A percentile compares a stretch with the other conserved stretches of the same genome.
phyloP scores from a whole-genome alignment of 441 rosid genomes.

The Erysimum pusillum region DNA sequence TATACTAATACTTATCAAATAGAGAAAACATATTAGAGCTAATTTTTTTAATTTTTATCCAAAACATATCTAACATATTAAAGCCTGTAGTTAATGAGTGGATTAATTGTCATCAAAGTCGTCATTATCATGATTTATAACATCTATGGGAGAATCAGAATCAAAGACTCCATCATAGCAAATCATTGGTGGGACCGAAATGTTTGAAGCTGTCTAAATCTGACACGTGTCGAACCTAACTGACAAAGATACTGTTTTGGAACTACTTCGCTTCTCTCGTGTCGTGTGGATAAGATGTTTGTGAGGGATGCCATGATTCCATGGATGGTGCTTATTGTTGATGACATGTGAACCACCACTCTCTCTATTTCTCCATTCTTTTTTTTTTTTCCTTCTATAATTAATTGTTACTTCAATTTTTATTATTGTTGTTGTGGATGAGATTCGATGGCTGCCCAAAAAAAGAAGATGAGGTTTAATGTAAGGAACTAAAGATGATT shows the following conservation, averaged over 20 bases:
- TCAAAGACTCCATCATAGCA: conserved; percentile 39
- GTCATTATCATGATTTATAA: conserved; percentile 39
- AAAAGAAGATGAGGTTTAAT: conserved; percentile 16
- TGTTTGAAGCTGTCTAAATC: conserved; percentile 34
- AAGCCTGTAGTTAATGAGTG: conserved; percentile 24
- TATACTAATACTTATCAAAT: too few relatives aligned
- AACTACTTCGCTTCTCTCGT: conserved; percentile 42
- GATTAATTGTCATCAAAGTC: conserved; percentile 41
- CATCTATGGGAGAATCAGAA: conserved; percentile 25
- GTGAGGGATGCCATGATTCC: conserved; percentile 40
- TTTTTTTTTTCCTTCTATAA: not conserved
- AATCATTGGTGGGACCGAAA: conserved; percentile 49
- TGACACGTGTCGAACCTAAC: conserved; percentile 42
- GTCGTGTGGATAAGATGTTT: conserved; percentile 49
- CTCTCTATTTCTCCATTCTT: not conserved
- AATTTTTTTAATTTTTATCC: not conserved
- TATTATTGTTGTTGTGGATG: conserved; percentile 21
- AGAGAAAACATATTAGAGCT: too few relatives aligned
- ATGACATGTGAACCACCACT: conserved; percentile 54
- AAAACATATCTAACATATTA: not conserved
- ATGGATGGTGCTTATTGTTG: conserved; percentile 40
- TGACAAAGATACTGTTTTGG: conserved; percentile 47
- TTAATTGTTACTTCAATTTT: not conserved
- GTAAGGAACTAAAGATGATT: conserved; percentile 28
- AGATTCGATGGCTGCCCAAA: conserved; percentile 11